Conservation (phyloP, 2,329 filamentous ascomycete species). For the Xylariales sp. region DNA sequence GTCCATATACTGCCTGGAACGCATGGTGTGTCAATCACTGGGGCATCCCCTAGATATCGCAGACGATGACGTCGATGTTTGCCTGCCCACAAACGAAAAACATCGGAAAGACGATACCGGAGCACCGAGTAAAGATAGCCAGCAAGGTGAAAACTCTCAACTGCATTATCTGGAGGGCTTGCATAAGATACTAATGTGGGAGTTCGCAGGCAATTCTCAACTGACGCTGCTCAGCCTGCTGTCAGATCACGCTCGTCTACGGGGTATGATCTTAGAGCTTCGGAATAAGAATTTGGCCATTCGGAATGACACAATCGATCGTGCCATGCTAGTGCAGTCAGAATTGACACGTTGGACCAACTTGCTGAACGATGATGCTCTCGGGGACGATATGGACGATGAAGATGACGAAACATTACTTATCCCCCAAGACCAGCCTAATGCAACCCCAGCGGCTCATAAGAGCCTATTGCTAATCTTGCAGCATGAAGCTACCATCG, state of each 20-base stretch:
- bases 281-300: conserved; percentile 12
- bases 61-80: conserved; percentile 56
- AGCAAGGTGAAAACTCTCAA: neutral
- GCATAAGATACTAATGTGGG: too few relatives aligned
- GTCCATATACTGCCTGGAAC: conserved; percentile 51
- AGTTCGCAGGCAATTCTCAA: neutral
- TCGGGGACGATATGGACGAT: conserved; percentile 7
- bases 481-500: conserved; percentile 14
- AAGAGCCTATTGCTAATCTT: conserved; percentile 8
- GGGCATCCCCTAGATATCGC: conserved; percentile 50
- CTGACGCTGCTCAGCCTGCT: conserved; percentile 11
- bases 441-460: conserved; percentile 1
- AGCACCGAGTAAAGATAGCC: neutral
- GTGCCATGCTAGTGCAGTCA: conserved; percentile 12
- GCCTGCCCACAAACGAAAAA: conserved; percentile 43
- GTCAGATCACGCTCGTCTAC: conserved; percentile 13
- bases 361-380: too few relatives aligned
- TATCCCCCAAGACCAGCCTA: neutral
- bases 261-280: conserved; percentile 15
- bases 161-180: neutral
- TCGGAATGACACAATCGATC: conserved; percentile 11
- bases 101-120: conserved; percentile 23
- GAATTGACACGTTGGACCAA: conserved; percentile 11
- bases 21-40: conserved; percentile 51
- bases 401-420: conserved; percentile 8